Percentiles rank a stretch among this genome's conserved stretches.
Conservation (phyloP, 2,329 filamentous ascomycete species). For the Colletotrichum echinochloae region DNA sequence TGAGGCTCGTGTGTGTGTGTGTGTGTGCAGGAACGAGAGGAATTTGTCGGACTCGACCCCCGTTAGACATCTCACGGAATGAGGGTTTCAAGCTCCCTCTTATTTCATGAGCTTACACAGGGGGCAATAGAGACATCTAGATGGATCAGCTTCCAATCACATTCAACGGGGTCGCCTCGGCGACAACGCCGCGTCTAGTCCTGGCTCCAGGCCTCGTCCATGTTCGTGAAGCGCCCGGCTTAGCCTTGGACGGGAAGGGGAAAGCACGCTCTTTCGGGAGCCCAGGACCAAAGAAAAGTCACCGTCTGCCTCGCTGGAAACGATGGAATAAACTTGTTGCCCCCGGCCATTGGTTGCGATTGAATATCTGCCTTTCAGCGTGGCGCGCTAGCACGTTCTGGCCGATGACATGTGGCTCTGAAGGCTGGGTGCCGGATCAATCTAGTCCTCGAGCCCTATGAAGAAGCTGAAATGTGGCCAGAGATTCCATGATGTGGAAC, state of each 20-base stretch:
- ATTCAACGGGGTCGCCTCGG: neutral
- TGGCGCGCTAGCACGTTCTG: constrained; percentile 24
- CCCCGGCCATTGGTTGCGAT: neutral
- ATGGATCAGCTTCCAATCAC: neutral
- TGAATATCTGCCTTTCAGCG: neutral
- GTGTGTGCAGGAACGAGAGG: too few relatives aligned
- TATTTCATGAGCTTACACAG: neutral
- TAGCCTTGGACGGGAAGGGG: neutral
- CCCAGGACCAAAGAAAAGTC: neutral
- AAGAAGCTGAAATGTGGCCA: neutral
- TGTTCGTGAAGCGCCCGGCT: neutral
- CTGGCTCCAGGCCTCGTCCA: neutral
- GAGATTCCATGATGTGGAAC: neutral
- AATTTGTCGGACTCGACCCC: too few relatives aligned
- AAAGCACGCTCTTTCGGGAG: neutral
- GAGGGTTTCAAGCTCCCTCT: neutral
- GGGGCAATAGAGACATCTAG: too few relatives aligned
- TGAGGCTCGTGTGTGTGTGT: too few relatives aligned
- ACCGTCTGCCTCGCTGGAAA: neutral
- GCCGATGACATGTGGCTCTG: neutral
- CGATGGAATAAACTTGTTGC: neutral
- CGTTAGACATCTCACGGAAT: too few relatives aligned
- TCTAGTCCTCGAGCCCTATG: neutral
- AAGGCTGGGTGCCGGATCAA: neutral
- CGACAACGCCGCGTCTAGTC: neutral